Evolutionary conservation across 2,329 filamentous ascomycete species (phyloP).

Genomic region (Bertia moriformis): DNA sequence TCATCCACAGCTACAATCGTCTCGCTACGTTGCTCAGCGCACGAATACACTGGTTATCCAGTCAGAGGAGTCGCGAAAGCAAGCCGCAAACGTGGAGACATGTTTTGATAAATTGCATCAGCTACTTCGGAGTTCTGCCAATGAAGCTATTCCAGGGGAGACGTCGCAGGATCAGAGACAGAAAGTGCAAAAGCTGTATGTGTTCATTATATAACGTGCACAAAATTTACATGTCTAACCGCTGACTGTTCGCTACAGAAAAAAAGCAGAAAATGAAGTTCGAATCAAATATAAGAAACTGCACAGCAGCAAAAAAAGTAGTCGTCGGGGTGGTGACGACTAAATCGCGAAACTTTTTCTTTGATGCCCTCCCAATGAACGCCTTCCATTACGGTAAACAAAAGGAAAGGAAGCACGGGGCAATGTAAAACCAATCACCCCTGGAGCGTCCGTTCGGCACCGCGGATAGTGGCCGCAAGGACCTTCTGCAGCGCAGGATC

Average conservation of each 20-base stretch:
- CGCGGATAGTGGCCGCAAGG: background rate
- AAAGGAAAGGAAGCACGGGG: background rate
- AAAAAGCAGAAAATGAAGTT: constrained; percentile 40
- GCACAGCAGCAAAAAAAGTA: constrained; percentile 46
- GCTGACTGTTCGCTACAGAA: constrained; percentile 24
- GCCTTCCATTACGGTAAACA: too few species aligned
- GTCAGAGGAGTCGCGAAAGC: constrained; percentile 47
- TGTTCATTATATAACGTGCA: background rate
- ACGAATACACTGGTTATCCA: constrained; percentile 42
- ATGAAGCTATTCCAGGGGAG: constrained; percentile 38
- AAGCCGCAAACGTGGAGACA: constrained; percentile 39
- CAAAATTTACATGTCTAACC: too few species aligned
- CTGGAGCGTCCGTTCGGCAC: background rate
- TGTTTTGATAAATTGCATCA: constrained; percentile 43
- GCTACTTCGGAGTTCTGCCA: constrained; percentile 33
- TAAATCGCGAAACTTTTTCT: background rate
- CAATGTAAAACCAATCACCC: background rate
- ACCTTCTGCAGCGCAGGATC: background rate
- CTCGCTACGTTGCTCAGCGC: constrained; percentile 37
- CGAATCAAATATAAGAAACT: constrained; percentile 42
- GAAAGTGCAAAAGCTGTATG: constrained; percentile 35
- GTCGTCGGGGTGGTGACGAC: constrained; percentile 21
- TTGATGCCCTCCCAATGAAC: background rate
- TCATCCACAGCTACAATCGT: constrained; percentile 31
- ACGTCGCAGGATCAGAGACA: constrained; percentile 38